Evolutionary conservation across 768 basidiomycete species (phyloP).

Genomic region (Aureoboletus auriporus): DNA sequence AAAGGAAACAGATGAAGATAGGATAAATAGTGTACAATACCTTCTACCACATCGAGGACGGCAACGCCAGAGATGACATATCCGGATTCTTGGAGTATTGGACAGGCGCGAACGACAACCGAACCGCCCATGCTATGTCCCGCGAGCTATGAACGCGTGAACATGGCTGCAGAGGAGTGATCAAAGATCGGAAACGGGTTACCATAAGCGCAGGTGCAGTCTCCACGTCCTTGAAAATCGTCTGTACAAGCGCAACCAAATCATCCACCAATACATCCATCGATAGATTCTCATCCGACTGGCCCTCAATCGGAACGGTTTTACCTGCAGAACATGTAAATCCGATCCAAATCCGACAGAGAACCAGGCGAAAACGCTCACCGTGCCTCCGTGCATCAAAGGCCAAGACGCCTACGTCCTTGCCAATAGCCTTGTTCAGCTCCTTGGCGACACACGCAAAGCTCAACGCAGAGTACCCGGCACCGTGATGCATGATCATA

Average conservation of each 20-base stretch:
- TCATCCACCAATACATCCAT: constrained; percentile 72
- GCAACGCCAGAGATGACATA: constrained; percentile 75
- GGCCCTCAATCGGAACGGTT: constrained; percentile 19
- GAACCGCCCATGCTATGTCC: constrained; percentile 98
- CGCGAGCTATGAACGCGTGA: constrained; percentile 50
- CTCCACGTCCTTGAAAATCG: constrained; percentile 62
- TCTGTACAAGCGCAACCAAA: constrained; percentile 62
- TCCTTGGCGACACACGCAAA: constrained; percentile 92
- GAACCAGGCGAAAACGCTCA: constrained; percentile 31
- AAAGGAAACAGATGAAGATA: neutral
- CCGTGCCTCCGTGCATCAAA: constrained; percentile 88
- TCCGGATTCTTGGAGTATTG: constrained; percentile 58
- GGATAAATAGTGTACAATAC: constrained; percentile 33
- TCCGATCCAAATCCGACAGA: neutral
- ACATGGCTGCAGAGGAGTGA: neutral
- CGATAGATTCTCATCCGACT: constrained; percentile 42
- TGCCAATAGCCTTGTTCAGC: constrained; percentile 52
- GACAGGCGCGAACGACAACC: constrained; percentile 70
- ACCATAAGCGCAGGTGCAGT: constrained; percentile 74
- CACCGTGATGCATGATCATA: constrained; percentile 93
- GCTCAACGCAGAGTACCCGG: constrained; percentile 84
- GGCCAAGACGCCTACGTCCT: constrained; percentile 77
- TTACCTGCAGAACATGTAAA: constrained; percentile 13
- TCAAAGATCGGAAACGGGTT: neutral
- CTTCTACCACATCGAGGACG: constrained; percentile 89